Evolutionary conservation across 163 green algal species (phyloP), one percentile per base, ranked within the genome.

Genomic region (Volvox carteri): DNA sequence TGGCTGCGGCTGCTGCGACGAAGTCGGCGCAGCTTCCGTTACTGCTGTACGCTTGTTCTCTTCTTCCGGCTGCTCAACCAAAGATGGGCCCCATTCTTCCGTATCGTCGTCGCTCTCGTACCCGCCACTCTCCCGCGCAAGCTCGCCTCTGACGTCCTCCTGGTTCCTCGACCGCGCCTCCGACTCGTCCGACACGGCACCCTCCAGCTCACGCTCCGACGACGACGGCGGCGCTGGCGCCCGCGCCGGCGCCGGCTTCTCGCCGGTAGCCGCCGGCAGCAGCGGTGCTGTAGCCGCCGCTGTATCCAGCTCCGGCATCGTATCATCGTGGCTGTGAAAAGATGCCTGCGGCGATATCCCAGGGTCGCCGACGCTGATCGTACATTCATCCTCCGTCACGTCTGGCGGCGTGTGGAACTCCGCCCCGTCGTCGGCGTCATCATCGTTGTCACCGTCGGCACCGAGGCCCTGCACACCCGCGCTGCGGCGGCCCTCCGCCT

Each of bases 41-140:
- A 23, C 54, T 23, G 54, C 54, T 5, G 54, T 65, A 23, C 54
- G 5, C 54, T 30, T 19, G 19, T 65, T 23, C 76, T 56, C 52
- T 4, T 25, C 33, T 35, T 21, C 76, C 30, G 41, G 54, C 23
- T 6, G 37, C 37, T 21, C 78, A n/a, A n/a, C n/a, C n/a, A n/a
- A n/a, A 39, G 62, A 8, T 41, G 19, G n/a, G 4, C 23, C 56
- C 78, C 78, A 42, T n/a, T 50, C 52, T 6, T 70, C 33, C 2
- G 81, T 87, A 68, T 87, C 81, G 19, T 87, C 81, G 0, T 87
- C 81, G 19, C 81, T 87, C 8, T 87, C 81, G 67, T 87, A 87
- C 4, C 81, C 81, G 21, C 81, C 81, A 2, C 39, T 76, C 81
- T 87, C 81, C 1, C 1, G 42, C 3, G 30, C 81, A 9, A n/a